A percentile compares a stretch with the other conserved stretches of the same genome.
These are phyloP conservation scores for Neurospora sp. DNA, from an alignment of 495 filamentous ascomycete genomes.

Conservation along the genomic window DNA sequence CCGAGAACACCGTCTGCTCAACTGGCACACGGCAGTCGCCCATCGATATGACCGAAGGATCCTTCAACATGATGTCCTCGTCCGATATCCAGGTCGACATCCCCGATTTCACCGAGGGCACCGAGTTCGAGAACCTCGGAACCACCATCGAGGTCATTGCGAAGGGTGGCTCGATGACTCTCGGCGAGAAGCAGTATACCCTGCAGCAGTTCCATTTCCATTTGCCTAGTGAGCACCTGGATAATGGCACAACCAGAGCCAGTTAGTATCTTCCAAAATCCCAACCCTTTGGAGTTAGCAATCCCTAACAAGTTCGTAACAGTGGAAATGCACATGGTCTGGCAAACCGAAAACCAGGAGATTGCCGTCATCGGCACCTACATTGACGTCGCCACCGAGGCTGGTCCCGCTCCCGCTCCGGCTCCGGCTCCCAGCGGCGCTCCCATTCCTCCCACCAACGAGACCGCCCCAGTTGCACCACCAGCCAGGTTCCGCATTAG, in stretches of 20 bases:
- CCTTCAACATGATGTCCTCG: constrained; percentile 31
- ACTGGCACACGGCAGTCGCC: constrained; percentile 52
- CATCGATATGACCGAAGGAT: constrained; percentile 40
- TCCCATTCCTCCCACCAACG: neutral
- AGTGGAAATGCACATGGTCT: constrained; percentile 62
- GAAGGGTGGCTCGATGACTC: constrained; percentile 28
- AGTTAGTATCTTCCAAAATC: constrained; percentile 18
- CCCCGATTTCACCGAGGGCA: constrained; percentile 26
- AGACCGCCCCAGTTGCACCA: neutral
- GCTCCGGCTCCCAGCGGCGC: constrained; percentile 15
- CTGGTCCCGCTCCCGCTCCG: constrained; percentile 3
- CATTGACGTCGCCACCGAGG: constrained; percentile 43
- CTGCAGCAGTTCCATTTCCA: constrained; percentile 64
- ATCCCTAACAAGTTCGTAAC: constrained; percentile 13
- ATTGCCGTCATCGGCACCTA: constrained; percentile 51
- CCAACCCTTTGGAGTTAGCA: neutral
- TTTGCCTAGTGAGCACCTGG: constrained; percentile 58
- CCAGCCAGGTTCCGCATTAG: neutral
- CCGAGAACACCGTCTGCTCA: constrained; percentile 39
- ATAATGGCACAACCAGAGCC: constrained; percentile 31
- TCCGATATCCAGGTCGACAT: constrained; percentile 24
- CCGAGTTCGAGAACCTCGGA: constrained; percentile 50
- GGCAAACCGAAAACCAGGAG: constrained; percentile 30
- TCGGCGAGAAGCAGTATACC: constrained; percentile 36
- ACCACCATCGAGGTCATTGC: constrained; percentile 47